Percentiles rank a stretch among this genome's conserved stretches.
Evolutionary conservation across 495 filamentous ascomycete genomes (phyloP).

Genomic region (Endocarpon pusillum): DNA sequence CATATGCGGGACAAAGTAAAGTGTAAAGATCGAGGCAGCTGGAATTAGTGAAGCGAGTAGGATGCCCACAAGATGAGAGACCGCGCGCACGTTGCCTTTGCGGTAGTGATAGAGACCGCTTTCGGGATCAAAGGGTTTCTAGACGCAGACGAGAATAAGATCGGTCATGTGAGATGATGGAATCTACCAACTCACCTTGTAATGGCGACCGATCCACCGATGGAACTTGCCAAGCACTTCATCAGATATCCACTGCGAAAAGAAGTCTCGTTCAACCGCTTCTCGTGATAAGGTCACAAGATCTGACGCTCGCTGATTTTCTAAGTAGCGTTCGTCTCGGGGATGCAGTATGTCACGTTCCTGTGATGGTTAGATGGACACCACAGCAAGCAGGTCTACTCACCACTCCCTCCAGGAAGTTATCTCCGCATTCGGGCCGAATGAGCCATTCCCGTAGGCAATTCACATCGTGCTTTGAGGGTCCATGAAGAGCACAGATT

Average conservation of each 20-base stretch:
- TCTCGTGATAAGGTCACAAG: no score
- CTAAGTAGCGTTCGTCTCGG: no score
- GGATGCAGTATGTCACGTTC: no score
- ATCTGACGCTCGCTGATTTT: no score
- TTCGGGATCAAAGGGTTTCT: neutral
- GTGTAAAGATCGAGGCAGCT: constrained; percentile 14
- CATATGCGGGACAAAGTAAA: constrained; percentile 14
- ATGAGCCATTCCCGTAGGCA: neutral
- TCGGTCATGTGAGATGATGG: neutral
- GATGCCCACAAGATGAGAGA: constrained; percentile 9
- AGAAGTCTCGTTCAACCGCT: neutral
- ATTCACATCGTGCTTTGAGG: neutral
- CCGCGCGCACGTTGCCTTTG: neutral
- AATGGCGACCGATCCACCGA: neutral
- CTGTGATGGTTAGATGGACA: no score
- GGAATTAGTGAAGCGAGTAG: constrained; percentile 16
- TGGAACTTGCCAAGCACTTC: constrained; percentile 1
- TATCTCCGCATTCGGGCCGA: constrained; percentile 1
- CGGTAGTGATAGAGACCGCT: neutral
- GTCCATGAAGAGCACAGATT: neutral
- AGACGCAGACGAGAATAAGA: neutral
- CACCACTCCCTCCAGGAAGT: constrained; percentile 1
- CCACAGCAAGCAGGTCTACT: neutral
- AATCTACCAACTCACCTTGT: no score
- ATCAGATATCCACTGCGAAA: neutral